Conservation (phyloP, 2,329 filamentous ascomycete genomes). For the Bipolaris cookei region DNA sequence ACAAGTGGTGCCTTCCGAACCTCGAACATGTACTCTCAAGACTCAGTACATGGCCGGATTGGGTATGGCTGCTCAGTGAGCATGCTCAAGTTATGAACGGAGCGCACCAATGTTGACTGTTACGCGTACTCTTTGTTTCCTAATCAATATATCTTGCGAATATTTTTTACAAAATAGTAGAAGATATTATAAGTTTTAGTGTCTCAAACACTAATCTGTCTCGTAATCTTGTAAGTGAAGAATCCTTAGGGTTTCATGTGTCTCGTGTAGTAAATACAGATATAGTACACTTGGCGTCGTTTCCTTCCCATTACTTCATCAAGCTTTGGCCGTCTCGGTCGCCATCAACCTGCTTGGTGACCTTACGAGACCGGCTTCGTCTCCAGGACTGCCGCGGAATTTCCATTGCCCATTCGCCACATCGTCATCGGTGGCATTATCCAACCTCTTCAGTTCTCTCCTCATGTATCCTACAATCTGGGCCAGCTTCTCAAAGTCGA, state of each 20-base stretch:
- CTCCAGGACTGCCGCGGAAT: constrained; percentile 56
- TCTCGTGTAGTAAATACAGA: constrained; percentile 4
- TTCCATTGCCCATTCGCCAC: constrained; percentile 57
- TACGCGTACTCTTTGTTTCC: not conserved
- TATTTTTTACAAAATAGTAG: not conserved
- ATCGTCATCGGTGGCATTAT: constrained; percentile 60
- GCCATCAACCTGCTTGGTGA: constrained; percentile 32
- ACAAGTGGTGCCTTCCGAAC: too few species aligned
- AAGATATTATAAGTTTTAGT: not conserved
- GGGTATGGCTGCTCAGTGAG: constrained; percentile 33
- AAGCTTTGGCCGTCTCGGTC: constrained; percentile 22
- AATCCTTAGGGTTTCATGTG: not conserved
- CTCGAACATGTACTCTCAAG: too few species aligned
- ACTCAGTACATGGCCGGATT: constrained; percentile 10
- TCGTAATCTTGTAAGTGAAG: not conserved
- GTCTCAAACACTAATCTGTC: not conserved
- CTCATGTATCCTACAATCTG: constrained; percentile 69
- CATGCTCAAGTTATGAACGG: not conserved
- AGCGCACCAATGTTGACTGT: not conserved
- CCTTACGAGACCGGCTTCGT: constrained; percentile 39
- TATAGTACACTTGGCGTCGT: constrained; percentile 4
- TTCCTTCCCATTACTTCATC: not conserved
- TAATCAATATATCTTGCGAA: not conserved
- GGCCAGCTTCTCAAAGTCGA: constrained; percentile 67
- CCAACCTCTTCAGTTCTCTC: constrained; percentile 61